A percentile compares a stretch with the other conserved stretches of the same genome.
These are phyloP conservation scores for Irpex sp. DNA, from an alignment of 1,284 basidiomycete species.

Conservation along the genomic window DNA sequence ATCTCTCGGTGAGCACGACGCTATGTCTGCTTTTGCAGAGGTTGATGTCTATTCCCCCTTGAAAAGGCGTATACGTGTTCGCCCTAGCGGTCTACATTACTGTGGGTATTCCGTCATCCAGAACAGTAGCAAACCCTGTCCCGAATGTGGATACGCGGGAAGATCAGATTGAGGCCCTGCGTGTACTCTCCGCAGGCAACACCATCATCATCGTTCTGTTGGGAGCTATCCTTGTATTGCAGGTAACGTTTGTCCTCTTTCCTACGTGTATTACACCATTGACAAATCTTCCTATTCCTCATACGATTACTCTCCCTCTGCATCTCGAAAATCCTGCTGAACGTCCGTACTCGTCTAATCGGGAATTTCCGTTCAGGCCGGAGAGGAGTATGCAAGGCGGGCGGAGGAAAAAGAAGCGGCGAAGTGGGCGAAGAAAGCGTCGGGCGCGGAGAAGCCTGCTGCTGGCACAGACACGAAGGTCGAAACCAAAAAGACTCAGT, in stretches of 20 bases:
- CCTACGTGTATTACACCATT: slow-evolving; percentile 5
- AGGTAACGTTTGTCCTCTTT: slow-evolving; percentile 56
- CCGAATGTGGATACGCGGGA: slow-evolving; percentile 62
- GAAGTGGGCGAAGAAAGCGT: no score
- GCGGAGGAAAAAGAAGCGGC: slow-evolving; percentile 32
- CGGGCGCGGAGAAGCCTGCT: no score
- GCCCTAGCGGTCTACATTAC: slow-evolving; percentile 83
- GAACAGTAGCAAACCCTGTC: slow-evolving; percentile 72
- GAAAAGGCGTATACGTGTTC: slow-evolving; percentile 77
- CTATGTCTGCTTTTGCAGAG: neutral
- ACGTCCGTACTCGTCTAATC: slow-evolving; percentile 9
- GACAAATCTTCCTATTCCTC: slow-evolving; percentile 9
- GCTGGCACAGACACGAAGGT: slow-evolving; percentile 7
- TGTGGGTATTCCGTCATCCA: slow-evolving; percentile 81
- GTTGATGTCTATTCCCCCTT: slow-evolving; percentile 1
- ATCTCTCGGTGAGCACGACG: slow-evolving; percentile 67
- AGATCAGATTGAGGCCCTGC: slow-evolving; percentile 83
- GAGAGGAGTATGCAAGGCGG: slow-evolving; percentile 87
- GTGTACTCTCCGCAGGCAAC: slow-evolving; percentile 86
- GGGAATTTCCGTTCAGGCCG: slow-evolving; percentile 60
- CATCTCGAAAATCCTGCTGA: slow-evolving; percentile 2
- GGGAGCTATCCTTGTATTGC: slow-evolving; percentile 71
- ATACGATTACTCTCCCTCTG: slow-evolving; percentile 22
- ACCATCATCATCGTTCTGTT: slow-evolving; percentile 81
- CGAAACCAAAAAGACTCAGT: slow-evolving; percentile 45